Conservation (phyloP, 371 early-diverging fungal species). For the Apophysomyces ossiformis region DNA sequence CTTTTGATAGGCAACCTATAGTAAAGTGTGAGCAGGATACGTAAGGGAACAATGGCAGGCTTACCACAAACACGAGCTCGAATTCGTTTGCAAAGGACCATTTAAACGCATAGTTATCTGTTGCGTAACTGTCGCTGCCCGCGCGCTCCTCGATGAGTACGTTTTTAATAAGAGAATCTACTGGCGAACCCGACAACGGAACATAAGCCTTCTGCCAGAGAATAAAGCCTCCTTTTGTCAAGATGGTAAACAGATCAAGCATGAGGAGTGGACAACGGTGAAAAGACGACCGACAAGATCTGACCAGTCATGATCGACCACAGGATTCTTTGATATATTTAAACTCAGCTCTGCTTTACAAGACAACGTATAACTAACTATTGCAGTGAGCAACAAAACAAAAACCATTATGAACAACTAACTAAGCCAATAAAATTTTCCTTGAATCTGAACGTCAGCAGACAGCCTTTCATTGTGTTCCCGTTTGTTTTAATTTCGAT, state of each 20-base stretch:
- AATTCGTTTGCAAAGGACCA: constrained; percentile 89
- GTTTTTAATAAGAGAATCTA: constrained; percentile 75
- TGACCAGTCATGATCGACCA: too few species aligned
- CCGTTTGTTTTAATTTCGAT: too few species aligned
- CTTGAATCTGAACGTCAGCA: too few species aligned
- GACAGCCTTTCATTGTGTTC: too few species aligned
- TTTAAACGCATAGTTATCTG: constrained; percentile 74
- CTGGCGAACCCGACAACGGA: constrained; percentile 61
- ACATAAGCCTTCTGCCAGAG: constrained; percentile 78
- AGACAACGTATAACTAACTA: neutral
- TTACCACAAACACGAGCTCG: constrained; percentile 88
- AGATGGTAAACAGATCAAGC: constrained; percentile 81
- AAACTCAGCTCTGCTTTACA: too few species aligned
- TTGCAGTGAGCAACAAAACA: too few species aligned
- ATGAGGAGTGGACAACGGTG: constrained; percentile 39
- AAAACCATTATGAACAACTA: too few species aligned
- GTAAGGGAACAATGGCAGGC: constrained; percentile 7
- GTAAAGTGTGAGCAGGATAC: neutral
- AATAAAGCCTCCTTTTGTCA: constrained; percentile 84
- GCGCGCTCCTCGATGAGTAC: constrained; percentile 82
- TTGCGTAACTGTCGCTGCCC: constrained; percentile 58
- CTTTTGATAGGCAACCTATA: constrained; percentile 88
- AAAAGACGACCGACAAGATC: neutral
- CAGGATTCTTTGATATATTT: too few species aligned
- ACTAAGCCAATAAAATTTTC: too few species aligned